Percentiles rank a stretch among this genome's conserved stretches.
Conservation (phyloP, 2,329 filamentous ascomycete species). For the Capronia americana region DNA sequence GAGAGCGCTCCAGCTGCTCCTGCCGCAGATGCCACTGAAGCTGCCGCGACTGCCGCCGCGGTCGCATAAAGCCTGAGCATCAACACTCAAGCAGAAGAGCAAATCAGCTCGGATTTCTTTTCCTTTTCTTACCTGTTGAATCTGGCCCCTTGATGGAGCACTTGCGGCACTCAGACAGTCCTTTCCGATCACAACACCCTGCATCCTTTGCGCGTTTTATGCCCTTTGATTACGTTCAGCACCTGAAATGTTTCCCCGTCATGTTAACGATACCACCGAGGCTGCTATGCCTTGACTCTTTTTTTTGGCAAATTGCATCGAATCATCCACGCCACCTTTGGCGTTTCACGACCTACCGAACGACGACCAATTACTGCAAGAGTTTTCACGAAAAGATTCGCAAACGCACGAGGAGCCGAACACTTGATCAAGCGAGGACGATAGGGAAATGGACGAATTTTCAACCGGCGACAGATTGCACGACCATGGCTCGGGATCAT, state of each 20-base stretch:
- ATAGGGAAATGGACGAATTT: conserved; percentile 23
- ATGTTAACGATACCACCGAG: conserved; percentile 25
- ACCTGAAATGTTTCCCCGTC: conserved; percentile 14
- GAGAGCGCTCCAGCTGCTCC: conserved; percentile 34
- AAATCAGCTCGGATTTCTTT: conserved; percentile 19
- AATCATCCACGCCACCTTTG: conserved; percentile 20
- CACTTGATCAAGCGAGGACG: conserved; percentile 12
- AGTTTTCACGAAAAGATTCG: conserved; percentile 25
- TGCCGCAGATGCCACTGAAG: conserved; percentile 30
- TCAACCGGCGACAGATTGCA: conserved; percentile 19
- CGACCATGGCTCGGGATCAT: conserved; percentile 17
- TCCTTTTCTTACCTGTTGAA: conserved; percentile 15
- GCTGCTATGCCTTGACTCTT: conserved; percentile 21
- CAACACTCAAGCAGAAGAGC: conserved; percentile 1
- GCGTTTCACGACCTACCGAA: conserved; percentile 28
- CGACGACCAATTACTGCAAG: conserved; percentile 21
- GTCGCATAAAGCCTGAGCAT: conserved; percentile 29
- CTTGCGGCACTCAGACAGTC: conserved; percentile 20
- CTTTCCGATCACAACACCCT: conserved; percentile 15
- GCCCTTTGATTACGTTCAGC: conserved; percentile 9
- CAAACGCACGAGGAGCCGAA: conserved; percentile 22
- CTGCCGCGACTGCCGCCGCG: conserved; percentile 32
- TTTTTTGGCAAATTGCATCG: conserved; percentile 24
- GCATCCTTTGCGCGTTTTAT: conserved; percentile 9
- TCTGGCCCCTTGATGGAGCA: conserved; percentile 12